phyloP scores from a whole-genome alignment of 2,329 filamentous ascomycete genomes.

The Byssochlamys sp. region DNA sequence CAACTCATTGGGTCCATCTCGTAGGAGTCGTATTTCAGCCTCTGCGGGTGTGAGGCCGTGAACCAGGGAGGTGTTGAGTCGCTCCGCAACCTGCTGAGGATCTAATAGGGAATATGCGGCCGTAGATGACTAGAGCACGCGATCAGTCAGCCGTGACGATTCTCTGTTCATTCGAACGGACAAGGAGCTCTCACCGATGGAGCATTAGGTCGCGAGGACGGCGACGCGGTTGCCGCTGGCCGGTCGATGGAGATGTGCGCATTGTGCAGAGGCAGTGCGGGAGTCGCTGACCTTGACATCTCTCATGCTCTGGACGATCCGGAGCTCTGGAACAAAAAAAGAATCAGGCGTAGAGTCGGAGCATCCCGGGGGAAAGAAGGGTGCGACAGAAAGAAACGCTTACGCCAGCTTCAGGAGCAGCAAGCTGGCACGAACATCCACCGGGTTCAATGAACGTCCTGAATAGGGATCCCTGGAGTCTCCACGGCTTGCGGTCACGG shows the following conservation, averaged over 20 bases:
- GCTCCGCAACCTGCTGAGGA: conserved; percentile 66
- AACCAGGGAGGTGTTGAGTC: conserved; percentile 70
- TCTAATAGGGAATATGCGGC: conserved; percentile 56
- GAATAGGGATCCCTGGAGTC: neutral
- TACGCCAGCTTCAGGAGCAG: neutral
- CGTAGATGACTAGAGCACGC: conserved; percentile 28
- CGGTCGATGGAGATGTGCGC: conserved; percentile 26
- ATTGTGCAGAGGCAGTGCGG: conserved; percentile 50
- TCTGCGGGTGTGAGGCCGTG: conserved; percentile 73
- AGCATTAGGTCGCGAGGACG: conserved; percentile 18
- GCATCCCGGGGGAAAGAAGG: conserved; percentile 3
- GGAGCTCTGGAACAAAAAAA: conserved; percentile 3
- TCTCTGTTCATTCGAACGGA: conserved; percentile 1
- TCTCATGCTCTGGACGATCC: conserved; percentile 36
- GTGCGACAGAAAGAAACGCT: neutral
- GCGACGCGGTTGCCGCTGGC: conserved; percentile 19
- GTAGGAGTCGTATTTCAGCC: conserved; percentile 66
- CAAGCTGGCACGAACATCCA: conserved; percentile 2
- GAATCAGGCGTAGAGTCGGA: conserved; percentile 2
- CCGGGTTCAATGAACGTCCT: neutral
- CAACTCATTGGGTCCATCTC: conserved; percentile 85
- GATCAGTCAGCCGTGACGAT: conserved; percentile 1
- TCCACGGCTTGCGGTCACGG: neutral
- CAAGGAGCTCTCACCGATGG: conserved; percentile 22
- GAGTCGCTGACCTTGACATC: conserved; percentile 54